Evolutionary conservation across 345 rosid species (phyloP).

Genomic region (Murraya paniculata): DNA sequence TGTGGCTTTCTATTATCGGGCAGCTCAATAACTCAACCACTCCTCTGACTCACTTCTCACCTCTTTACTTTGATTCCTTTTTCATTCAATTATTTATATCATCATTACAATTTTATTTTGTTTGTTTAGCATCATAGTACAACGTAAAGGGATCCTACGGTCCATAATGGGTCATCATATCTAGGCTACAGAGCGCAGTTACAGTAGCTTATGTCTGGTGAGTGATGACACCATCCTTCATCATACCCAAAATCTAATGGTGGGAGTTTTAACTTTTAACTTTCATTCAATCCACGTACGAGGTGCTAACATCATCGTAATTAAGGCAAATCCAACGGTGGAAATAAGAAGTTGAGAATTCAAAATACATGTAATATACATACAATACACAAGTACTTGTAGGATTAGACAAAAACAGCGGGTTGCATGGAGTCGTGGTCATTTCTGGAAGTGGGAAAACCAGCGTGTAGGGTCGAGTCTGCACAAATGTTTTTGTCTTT

Average conservation of each 20-base stretch:
- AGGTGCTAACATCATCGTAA: conserved; percentile 21
- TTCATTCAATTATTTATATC: conserved; percentile 40
- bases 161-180: conserved; percentile 23
- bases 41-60: conserved; percentile 74
- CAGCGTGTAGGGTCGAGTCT: conserved; percentile 42
- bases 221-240: conserved; percentile 33
- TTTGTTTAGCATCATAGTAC: conserved; percentile 13
- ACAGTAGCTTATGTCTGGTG: conserved; percentile 9
- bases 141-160: conserved; percentile 30
- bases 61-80: conserved; percentile 63
- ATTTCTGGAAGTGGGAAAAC: conserved; percentile 50
- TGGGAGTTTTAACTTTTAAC: neutral
- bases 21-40: conserved; percentile 80
- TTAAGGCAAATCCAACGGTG: conserved; percentile 28
- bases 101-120: conserved; percentile 21
- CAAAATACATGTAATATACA: neutral
- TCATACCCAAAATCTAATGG: conserved; percentile 25
- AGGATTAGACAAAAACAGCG: conserved; percentile 13
- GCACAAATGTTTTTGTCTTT: conserved; percentile 48
- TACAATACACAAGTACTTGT: neutral
- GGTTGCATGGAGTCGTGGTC: conserved; percentile 64
- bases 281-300: conserved; percentile 16
- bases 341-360: neutral
- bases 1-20: conserved; percentile 46
- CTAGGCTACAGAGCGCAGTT: conserved; percentile 14